A percentile compares a stretch with the other conserved stretches of the same genome.
Evolutionary conservation across 108 stramenopile species (phyloP).

Genomic region (Skeletonema tropicum): DNA sequence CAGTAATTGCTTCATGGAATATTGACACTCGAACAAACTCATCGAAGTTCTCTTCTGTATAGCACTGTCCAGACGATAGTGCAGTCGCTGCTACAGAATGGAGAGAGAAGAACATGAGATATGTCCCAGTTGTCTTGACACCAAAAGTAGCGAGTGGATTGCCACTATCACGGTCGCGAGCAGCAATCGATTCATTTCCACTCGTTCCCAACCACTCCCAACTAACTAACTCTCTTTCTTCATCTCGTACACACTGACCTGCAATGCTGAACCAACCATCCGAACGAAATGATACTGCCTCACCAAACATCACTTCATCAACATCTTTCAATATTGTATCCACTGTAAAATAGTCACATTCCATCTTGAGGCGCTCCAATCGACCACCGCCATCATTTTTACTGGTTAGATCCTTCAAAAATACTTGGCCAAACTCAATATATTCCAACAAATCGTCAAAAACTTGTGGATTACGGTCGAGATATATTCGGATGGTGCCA

Average conservation of each 20-base stretch:
- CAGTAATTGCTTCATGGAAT: constrained; percentile 9
- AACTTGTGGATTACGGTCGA: constrained; percentile 20
- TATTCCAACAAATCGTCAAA: constrained; percentile 28
- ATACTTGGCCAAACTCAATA: constrained; percentile 19
- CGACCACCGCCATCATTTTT: constrained; percentile 9
- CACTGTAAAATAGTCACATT: constrained; percentile 16
- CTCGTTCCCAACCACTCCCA: not conserved
- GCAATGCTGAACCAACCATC: constrained; percentile 12
- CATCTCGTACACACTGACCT: constrained; percentile 4
- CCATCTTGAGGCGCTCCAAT: constrained; percentile 11
- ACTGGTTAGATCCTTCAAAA: constrained; percentile 8
- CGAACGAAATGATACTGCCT: constrained; percentile 10
- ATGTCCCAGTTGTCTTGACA: constrained; percentile 21
- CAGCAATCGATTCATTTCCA: constrained; percentile 9
- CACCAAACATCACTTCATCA: constrained; percentile 15
- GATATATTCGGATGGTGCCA: constrained; percentile 18
- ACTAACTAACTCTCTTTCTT: not conserved
- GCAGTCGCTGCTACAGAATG: constrained; percentile 17
- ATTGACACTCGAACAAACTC: constrained; percentile 22
- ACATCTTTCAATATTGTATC: constrained; percentile 1
- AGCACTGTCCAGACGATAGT: not conserved
- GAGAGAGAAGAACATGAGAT: constrained; percentile 27
- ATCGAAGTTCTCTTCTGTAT: not conserved
- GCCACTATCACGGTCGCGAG: not conserved
- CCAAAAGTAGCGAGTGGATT: not conserved